Evolutionary conservation across 1,284 basidiomycete species (phyloP), one percentile per base, ranked within the genome.

Genomic region (Inonotus hispidus): DNA sequence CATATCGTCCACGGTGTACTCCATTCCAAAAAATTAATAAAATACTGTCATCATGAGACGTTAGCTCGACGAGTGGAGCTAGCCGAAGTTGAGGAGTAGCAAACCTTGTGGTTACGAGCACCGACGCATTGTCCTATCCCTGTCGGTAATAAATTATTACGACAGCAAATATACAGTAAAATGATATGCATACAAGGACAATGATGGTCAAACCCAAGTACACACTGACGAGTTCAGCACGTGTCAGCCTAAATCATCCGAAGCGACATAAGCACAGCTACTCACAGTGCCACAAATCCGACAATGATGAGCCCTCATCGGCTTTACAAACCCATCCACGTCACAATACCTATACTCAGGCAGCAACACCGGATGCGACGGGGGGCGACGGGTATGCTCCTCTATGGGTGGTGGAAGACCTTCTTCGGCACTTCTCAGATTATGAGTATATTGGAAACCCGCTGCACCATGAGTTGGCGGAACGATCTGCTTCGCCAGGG

Each of bases 51-150:
- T 58, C 23, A 43, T 49, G 29, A 6, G 43, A 58, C 21, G 4
- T 60, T 37, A 10, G 39, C 50, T 7, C 52, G 35, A 16, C 35
- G 16, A 8, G 32, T 8, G 8, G 32, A 32, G 32, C 32, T 8
- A 4, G 8, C 32, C 4, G 8, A 4, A 32, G 32, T 4, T 32
- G 32, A 8, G 3, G 8, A 8, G 3, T 25, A 53, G 45, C 23
- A 56, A 60, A 82, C 83, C 73, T 88, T 90, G 66, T 92, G 85
- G 70, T 93, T 93, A 52, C 81, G 79, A 2, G 89, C 90, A 10
- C 91, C 91, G 7, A 93, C 89, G 67, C 90, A 93, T 66, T 90
- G 88, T 29, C 89, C 90, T 55, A 93, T 85, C 90, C 90, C 83
- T 85, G 39, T 35, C 46, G 32, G 32, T 32, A 4, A 56, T 25